A percentile compares a stretch with the other conserved stretches of the same genome.
phyloP scores from a whole-genome alignment of 768 basidiomycete species.

The Suillus luteus region DNA sequence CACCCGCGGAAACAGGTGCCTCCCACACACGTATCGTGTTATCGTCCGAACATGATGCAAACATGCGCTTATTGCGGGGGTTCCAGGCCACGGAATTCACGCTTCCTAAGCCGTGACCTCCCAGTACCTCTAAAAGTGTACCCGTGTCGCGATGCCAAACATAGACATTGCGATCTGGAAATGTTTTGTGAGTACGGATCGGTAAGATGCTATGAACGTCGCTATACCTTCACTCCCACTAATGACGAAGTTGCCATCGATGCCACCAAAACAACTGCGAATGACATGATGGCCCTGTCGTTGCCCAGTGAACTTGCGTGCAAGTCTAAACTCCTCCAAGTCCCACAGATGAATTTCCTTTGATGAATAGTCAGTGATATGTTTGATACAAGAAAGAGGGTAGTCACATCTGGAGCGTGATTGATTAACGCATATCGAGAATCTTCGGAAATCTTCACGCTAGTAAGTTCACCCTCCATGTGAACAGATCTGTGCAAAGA shows the following conservation, averaged over 20 bases:
- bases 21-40: constrained; percentile 91
- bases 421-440: constrained; percentile 87
- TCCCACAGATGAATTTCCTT: constrained; percentile 93
- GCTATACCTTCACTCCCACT: constrained; percentile 92
- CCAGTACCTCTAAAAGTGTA: constrained; percentile 79
- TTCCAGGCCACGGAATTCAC: constrained; percentile 99
- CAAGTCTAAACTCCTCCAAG: constrained; percentile 64
- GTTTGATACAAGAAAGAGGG: constrained; percentile 3
- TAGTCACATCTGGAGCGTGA: constrained; percentile 80
- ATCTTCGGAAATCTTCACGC: constrained; percentile 83
- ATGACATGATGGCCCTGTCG: constrained; percentile 83
- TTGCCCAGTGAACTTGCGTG: constrained; percentile 86
- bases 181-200: constrained; percentile 16
- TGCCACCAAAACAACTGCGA: constrained; percentile 91
- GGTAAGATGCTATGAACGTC: neutral
- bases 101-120: constrained; percentile 85
- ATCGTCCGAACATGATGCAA: constrained; percentile 97
- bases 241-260: constrained; percentile 84
- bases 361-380: constrained; percentile 15
- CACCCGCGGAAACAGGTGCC: constrained; percentile 27
- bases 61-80: constrained; percentile 84
- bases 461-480: constrained; percentile 81
- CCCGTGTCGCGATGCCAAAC: constrained; percentile 93
- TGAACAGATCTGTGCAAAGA: constrained; percentile 53
- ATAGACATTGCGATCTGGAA: constrained; percentile 86